Base-by-base conservation (phyloP, 2,329 filamentous ascomycete genomes). In the Periconia macrospinosa region DNA sequence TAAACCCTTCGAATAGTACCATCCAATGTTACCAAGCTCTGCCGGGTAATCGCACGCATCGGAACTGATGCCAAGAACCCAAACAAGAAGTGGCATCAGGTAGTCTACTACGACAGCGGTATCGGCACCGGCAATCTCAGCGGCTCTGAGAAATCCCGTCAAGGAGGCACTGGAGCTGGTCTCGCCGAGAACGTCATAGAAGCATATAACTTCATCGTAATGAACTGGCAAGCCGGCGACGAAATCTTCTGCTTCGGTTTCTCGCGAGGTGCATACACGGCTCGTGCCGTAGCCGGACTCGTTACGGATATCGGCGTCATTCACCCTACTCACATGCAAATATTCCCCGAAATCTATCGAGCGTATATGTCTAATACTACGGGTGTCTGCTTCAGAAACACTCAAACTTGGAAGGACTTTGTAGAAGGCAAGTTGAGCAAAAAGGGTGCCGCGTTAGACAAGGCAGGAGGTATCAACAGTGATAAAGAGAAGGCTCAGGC, bases 161-260 rank as follows among this genome's bases (percentile, higher is more conserved):
- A 73, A 55, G 77, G 77, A 9, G 72, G 71, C n/a, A 75, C 72
- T 10, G 77, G 76, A 9, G 71, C 74, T 43, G 78, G 79, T 1
- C 67, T 81, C 1, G 68, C 70, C 1, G 77, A 80, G 37, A 79
- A 81, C 47, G 76, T 81, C 5, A 74, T 79, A 15, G 76, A 80
- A 62, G 78, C 73, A 1, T 81, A 83, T 57, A 75, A 75, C 37
- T 83, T 81, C 65, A 71, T 83, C 7, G 75, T 76, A 7, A 71
- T 77, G 33, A 83, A 83, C 59, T 83, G 78, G 49, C 63, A 74
- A 19, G 66, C 72, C 0, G 81, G 80, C 41, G 78, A 80, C 49
- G 75, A 77, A 23, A 78, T 80, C 41, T 79, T 78, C 57, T 69
- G 78, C 33, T 70, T 79, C 20, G 78, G 78, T 0, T 80, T 79